These are phyloP conservation scores for Talaromyces sp. DNA, from an alignment of 2,329 filamentous ascomycete genomes.

Conservation along the genomic window DNA sequence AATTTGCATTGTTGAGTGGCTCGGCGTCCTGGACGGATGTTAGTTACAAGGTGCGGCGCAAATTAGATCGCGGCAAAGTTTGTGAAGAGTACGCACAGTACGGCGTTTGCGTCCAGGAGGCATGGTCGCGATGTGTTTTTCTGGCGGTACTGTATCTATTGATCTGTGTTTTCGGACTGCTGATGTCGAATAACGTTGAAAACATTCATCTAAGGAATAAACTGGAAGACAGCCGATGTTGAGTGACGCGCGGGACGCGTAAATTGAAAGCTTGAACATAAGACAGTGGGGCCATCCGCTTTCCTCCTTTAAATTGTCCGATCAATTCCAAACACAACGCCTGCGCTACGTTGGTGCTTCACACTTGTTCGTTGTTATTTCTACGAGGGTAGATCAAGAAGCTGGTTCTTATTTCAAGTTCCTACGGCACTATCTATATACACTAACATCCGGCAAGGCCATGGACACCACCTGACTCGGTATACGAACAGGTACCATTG, in stretches of 20 bases:
- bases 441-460: conserved; percentile 26
- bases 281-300: background rate
- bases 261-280: background rate
- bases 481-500: conserved; percentile 37
- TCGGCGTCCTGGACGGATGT: background rate
- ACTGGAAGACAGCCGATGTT: background rate
- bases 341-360: background rate
- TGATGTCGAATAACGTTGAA: background rate
- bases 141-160: background rate
- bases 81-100: conserved; percentile 16
- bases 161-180: background rate
- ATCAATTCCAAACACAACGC: background rate
- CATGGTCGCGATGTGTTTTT: conserved; percentile 1
- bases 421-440: background rate
- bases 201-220: background rate
- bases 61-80: background rate
- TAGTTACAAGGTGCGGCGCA: background rate
- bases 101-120: conserved; percentile 20
- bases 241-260: conserved; percentile 13
- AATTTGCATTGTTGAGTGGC: conserved; percentile 24
- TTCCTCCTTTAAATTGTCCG: background rate
- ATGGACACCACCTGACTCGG: conserved; percentile 37
- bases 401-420: background rate
- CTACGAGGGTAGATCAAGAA: background rate
- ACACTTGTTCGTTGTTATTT: background rate